phyloP scores from a whole-genome alignment of 2,329 filamentous ascomycete genomes.

The Claviceps digitariae region DNA sequence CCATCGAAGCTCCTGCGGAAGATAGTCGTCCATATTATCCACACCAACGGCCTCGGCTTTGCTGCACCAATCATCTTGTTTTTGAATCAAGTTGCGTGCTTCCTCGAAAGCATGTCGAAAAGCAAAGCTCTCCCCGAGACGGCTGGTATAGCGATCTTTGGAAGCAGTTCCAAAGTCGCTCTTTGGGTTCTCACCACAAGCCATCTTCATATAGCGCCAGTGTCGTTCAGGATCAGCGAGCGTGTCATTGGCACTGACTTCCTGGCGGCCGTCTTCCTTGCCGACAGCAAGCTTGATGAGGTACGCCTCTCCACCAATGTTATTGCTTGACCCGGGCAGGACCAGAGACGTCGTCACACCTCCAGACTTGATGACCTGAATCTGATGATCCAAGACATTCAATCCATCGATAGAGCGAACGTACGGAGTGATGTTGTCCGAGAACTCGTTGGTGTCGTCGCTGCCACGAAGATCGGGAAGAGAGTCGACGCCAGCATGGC shows the following conservation, averaged over 20 bases:
- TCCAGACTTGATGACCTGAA: conserved; percentile 57
- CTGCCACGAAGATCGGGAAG: conserved; percentile 42
- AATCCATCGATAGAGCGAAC: conserved; percentile 54
- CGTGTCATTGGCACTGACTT: conserved; percentile 50
- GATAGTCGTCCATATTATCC: conserved; percentile 39
- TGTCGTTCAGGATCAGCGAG: conserved; percentile 50
- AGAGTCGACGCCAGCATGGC: conserved; percentile 46
- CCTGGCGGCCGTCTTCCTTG: conserved; percentile 41
- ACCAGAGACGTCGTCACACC: conserved; percentile 58
- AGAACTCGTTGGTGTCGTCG: conserved; percentile 50
- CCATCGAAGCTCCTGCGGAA: conserved; percentile 50
- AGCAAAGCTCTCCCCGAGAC: conserved; percentile 56
- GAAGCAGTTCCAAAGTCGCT: conserved; percentile 31
- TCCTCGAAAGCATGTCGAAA: conserved; percentile 56
- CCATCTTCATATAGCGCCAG: conserved; percentile 67
- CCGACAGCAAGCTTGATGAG: conserved; percentile 56
- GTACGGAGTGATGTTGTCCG: conserved; percentile 51
- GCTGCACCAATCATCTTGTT: conserved; percentile 56
- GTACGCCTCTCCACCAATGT: conserved; percentile 58
- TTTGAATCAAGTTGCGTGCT: conserved; percentile 39
- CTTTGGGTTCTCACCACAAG: conserved; percentile 59
- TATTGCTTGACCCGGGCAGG: conserved; percentile 57
- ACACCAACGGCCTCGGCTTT: conserved; percentile 37
- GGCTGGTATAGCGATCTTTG: conserved; percentile 38
- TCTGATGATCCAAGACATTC: conserved; percentile 48